A percentile compares a stretch with the other conserved stretches of the same genome.
These are phyloP conservation scores for Mycosphaerelloides madeirae DNA, from an alignment of 2,329 filamentous ascomycete genomes.

Conservation along the genomic window DNA sequence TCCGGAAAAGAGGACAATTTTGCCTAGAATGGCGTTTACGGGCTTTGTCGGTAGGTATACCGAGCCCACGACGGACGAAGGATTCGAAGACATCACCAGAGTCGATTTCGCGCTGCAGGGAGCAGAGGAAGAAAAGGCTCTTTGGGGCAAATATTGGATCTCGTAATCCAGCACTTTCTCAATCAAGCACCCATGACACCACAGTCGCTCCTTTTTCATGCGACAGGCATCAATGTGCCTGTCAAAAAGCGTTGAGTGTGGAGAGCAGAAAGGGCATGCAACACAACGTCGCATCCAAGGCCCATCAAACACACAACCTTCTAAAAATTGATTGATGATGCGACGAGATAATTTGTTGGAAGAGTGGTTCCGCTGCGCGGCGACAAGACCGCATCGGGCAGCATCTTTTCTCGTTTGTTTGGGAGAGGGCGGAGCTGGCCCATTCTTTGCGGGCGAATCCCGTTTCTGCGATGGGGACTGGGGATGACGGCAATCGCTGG, in stretches of 20 bases:
- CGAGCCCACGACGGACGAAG: slow-evolving; percentile 67
- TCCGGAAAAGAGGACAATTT: slow-evolving; percentile 67
- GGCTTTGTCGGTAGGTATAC: slow-evolving; percentile 69
- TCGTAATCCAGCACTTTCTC: slow-evolving; percentile 15
- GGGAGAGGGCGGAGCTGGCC: too few relatives aligned
- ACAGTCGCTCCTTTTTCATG: not conserved
- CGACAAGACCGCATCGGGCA: too few relatives aligned
- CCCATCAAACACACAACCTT: too few relatives aligned
- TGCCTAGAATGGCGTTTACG: slow-evolving; percentile 77
- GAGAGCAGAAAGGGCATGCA: too few relatives aligned
- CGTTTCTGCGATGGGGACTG: too few relatives aligned
- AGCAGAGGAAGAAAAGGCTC: slow-evolving; percentile 58
- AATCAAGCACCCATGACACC: not conserved
- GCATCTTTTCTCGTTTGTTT: too few relatives aligned
- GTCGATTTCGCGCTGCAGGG: slow-evolving; percentile 63
- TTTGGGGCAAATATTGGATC: slow-evolving; percentile 77
- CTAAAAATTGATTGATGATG: not conserved
- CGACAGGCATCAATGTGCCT: not conserved
- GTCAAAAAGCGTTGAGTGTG: not conserved
- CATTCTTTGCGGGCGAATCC: too few relatives aligned
- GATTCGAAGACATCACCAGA: slow-evolving; percentile 73
- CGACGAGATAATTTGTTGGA: not conserved
- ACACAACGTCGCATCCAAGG: too few relatives aligned
- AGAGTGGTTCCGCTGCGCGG: too few relatives aligned
- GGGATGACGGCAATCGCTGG: too few relatives aligned